Conservation (phyloP, 495 filamentous ascomycete species). For the Penicillium tannophilum region DNA sequence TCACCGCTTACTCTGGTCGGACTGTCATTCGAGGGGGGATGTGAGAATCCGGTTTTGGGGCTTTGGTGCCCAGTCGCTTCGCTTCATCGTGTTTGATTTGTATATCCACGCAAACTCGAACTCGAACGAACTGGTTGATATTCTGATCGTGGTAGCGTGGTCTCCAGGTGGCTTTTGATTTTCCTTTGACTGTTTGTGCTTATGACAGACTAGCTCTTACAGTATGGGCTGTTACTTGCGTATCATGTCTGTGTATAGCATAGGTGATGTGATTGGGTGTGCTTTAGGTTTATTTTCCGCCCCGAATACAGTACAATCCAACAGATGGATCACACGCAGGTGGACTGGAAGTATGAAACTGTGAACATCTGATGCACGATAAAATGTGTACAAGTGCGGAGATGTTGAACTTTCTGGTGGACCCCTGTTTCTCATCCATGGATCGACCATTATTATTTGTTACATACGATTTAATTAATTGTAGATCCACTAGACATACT, state of each 20-base stretch:
- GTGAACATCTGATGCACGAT: not conserved
- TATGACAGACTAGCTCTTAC: not conserved
- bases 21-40: not conserved
- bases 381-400: too few species aligned
- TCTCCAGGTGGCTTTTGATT: not conserved
- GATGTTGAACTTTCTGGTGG: too few species aligned
- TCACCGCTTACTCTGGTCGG: slow-evolving; percentile 1
- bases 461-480: too few species aligned
- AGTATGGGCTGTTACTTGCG: not conserved
- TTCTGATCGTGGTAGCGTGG: too few species aligned
- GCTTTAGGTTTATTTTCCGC: slow-evolving; percentile 14
- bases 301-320: slow-evolving; percentile 5
- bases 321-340: not conserved
- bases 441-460: too few species aligned
- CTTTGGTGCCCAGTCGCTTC: not conserved
- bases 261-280: slow-evolving; percentile 3
- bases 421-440: too few species aligned
- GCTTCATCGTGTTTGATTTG: not conserved
- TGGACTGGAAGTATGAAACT: not conserved
- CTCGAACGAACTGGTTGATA: too few species aligned
- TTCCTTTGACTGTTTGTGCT: not conserved
- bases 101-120: not conserved
- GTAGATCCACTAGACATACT: too few species aligned
- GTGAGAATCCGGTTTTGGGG: not conserved
- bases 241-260: not conserved